phyloP scores from a whole-genome alignment of 2,329 filamentous ascomycete species.

The Fusarium sp. region DNA sequence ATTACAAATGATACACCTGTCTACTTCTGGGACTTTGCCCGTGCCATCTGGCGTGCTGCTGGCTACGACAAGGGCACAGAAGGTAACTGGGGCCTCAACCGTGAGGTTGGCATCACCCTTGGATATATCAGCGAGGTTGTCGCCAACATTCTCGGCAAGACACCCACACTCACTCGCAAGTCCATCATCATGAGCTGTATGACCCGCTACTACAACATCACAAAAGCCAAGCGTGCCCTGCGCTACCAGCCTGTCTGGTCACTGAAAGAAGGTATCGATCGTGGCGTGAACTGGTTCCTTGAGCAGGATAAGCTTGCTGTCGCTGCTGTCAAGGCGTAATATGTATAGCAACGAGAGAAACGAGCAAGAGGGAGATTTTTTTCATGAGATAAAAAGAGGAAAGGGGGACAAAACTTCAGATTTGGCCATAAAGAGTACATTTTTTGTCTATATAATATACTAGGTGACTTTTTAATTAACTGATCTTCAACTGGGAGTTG shows the following conservation, averaged over 20 bases:
- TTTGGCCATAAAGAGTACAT: slow-evolving; percentile 17
- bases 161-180: slow-evolving; percentile 70
- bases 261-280: slow-evolving; percentile 73
- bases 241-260: slow-evolving; percentile 77
- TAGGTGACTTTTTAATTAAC: slow-evolving; percentile 22
- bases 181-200: slow-evolving; percentile 77
- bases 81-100: slow-evolving; percentile 68
- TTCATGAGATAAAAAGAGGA: slow-evolving; percentile 15
- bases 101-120: slow-evolving; percentile 64
- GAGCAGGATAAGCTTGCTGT: slow-evolving; percentile 61
- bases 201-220: slow-evolving; percentile 82
- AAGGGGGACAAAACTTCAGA: slow-evolving; percentile 11
- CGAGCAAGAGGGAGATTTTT: slow-evolving; percentile 2
- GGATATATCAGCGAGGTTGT: slow-evolving; percentile 68
- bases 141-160: slow-evolving; percentile 63
- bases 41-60: slow-evolving; percentile 78
- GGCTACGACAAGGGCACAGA: slow-evolving; percentile 66
- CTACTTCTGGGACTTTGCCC: slow-evolving; percentile 91
- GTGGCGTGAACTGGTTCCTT: slow-evolving; percentile 67
- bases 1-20: slow-evolving; percentile 90
- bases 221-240: slow-evolving; percentile 78
- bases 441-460: slow-evolving; percentile 20
- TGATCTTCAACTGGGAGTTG: slow-evolving; percentile 7
- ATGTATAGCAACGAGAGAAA: slow-evolving; percentile 4
- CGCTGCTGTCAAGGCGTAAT: slow-evolving; percentile 44